phyloP scores from a whole-genome alignment of 2,329 filamentous ascomycete genomes.

The Xylariaceae sp. region DNA sequence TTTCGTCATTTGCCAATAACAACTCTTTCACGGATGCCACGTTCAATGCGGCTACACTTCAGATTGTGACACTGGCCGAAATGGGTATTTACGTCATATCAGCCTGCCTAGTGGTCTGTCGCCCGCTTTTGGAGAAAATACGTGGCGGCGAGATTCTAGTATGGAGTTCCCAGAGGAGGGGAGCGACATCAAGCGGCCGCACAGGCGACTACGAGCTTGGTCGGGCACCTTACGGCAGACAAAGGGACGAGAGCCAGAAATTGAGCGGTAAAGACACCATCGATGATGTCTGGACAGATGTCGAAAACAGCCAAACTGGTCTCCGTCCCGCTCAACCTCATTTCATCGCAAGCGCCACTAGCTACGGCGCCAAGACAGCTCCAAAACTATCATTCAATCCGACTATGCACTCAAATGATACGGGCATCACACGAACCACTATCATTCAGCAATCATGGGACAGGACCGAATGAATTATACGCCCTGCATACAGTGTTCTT shows the following conservation, averaged over 20 bases:
- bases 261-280: not conserved
- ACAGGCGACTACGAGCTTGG: not conserved
- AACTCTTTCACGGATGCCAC: no score
- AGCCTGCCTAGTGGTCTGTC: no score
- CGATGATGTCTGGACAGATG: not conserved
- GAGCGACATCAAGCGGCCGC: not conserved
- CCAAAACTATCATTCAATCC: not conserved
- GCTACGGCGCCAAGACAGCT: not conserved
- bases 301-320: not conserved
- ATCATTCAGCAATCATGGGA: conserved; percentile 1
- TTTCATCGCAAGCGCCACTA: not conserved
- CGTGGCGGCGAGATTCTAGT: no score
- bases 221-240: conserved; percentile 1
- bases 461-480: no score
- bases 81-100: no score
- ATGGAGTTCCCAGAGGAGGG: no score
- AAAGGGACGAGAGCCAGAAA: not conserved
- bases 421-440: not conserved
- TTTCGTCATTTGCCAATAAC: no score
- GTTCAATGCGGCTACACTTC: no score
- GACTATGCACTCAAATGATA: not conserved
- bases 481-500: no score
- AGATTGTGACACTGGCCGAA: no score
- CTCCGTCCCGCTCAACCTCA: no score
- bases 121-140: no score